A percentile compares a stretch with the other conserved stretches of the same genome.
phyloP scores from a whole-genome alignment of 306 rosid genomes.

The Styphnolobium japonicum region DNA sequence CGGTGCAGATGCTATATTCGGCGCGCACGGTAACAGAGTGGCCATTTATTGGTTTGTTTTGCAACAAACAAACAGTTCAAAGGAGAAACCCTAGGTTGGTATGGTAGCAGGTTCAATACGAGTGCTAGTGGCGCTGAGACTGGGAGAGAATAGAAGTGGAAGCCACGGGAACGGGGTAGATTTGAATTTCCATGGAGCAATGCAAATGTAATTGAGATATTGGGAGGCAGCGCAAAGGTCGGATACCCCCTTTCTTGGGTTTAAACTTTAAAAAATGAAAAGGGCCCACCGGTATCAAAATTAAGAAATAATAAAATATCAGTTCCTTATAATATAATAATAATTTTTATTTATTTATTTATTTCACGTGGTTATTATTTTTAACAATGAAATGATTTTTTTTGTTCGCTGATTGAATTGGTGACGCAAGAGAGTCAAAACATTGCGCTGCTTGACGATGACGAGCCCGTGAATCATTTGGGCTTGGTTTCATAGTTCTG shows the following conservation, averaged over 20 bases:
- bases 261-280: slow-evolving; percentile 5
- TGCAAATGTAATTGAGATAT: background rate
- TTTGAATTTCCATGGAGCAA: slow-evolving; percentile 9
- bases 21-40: slow-evolving; percentile 44
- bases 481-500: background rate
- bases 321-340: no score
- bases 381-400: no score
- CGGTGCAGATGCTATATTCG: slow-evolving; percentile 45
- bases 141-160: background rate
- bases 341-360: no score
- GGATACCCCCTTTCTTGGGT: background rate
- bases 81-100: background rate
- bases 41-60: slow-evolving; percentile 46
- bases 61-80: background rate
- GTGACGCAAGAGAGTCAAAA: background rate
- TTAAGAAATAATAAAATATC: background rate
- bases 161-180: background rate
- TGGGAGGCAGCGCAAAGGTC: background rate
- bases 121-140: background rate
- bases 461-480: background rate
- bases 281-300: background rate
- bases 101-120: background rate
- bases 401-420: background rate
- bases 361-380: background rate
- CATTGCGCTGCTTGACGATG: background rate